Evolutionary conservation across 169 alveolate species (phyloP), one percentile per base, ranked within the genome.

Genomic region (Cryptosporidium baileyi): DNA sequence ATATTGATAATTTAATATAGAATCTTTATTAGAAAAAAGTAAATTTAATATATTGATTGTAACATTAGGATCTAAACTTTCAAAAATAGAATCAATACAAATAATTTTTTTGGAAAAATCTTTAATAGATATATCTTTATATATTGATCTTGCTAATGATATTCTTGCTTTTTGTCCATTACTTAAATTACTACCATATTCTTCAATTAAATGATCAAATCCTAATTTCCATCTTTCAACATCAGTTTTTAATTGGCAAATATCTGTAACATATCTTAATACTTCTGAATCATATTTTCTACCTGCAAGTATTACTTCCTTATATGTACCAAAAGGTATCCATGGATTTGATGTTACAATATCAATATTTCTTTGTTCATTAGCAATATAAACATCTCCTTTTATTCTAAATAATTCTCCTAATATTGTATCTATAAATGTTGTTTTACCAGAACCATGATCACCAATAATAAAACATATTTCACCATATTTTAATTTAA

Each of bases 71-170:
- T 74, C 85, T 47, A 74, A 32, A 54, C 36, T 34, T 11, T 74
- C 85, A 74, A 74, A 74, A n/a, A 59, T 51, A 5, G 85, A 74
- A 36, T 74, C 85, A 54, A 74, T 54, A 43, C 85, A 74, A 9
- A 74, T 19, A 9, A 74, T 54, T 19, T 19, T 61, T 40, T 32
- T 19, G n/a, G n/a, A n/a, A 7, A 28, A 15, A 15, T 61, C 32
- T 11, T 17, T 17, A 17, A 19, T 6, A 11, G 13, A n/a, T 6
- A 15, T 3, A 6, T 40, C 9, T 47, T 57, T 36, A 41, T 74
- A 74, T 11, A 74, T 54, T 26, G 85, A 51, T 54, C 85, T 74
- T 1, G 85, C 85, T n/a, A 74, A 43, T 15, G 85, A 51, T n/a
- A 74, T 60, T 7, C 85, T 51, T 4, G 67, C 63, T 19, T 34